Base-by-base conservation (phyloP, 257 asterid genomes). In the Plantago ovata region DNA sequence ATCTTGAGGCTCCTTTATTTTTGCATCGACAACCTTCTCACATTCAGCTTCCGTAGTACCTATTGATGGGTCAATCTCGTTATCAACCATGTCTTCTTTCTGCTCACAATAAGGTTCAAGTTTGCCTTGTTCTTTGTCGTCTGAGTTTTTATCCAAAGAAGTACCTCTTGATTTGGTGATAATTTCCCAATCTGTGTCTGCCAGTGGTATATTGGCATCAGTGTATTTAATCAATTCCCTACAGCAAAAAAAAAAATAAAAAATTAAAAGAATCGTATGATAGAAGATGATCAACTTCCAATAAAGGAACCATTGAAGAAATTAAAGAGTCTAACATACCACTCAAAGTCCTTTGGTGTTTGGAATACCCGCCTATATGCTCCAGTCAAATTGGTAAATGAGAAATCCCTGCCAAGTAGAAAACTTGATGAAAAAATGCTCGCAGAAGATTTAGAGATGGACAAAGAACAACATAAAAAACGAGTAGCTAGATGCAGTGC, bases 291-390 rank as follows among this genome's bases (percentile, higher is more conserved):
- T 22, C 15, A 63, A 63, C 47, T 38, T 19, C 32, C 38, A 23
- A 58, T 23, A 63, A 48, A 60, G 24, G 36, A 20, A 54, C 24
- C 38, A 16, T 19, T 60, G 45, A 46, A 50, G 21, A 50, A 60
- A 32, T 32, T 33, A 28, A 47, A 56, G 63, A 72, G 43, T 50
- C 54, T 22, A 65, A 56, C 78, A 52, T 78, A 91, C 98, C 96
- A 92, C 66, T 85, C 75, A 66, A 76, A 92, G 75, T 88, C 87
- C 85, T 80, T 88, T 1, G 89, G 96, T 77, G 78, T 88, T 67
- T 88, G 95, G 81, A 85, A 92, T 64, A 88, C 92, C 63, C 84
- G 84, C 64, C 98, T 83, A 53, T 87, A 92, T 64, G 85, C 93
- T 51, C 98, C 98, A 14, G 96, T 85, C 84, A 92, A 72, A 77